These are phyloP conservation scores for Rostrohypoxylon terebratum DNA, from an alignment of 495 filamentous ascomycete species.

Conservation along the genomic window DNA sequence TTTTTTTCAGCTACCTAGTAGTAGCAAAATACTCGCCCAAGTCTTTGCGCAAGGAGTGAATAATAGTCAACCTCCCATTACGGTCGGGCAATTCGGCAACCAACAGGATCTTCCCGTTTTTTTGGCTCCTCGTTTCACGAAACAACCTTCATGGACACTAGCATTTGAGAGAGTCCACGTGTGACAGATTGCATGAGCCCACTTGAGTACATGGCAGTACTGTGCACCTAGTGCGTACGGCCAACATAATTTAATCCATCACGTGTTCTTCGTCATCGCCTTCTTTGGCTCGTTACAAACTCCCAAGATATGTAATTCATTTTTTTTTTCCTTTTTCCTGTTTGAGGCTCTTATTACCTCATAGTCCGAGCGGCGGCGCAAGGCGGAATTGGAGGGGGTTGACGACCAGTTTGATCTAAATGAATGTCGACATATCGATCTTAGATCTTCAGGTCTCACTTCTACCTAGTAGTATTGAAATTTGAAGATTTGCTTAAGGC, in stretches of 20 bases:
- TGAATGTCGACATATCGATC: slow-evolving; percentile 25
- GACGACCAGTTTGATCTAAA: slow-evolving; percentile 13
- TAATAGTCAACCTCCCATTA: background rate
- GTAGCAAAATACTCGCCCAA: background rate
- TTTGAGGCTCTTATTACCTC: slow-evolving; percentile 21
- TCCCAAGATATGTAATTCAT: slow-evolving; percentile 3
- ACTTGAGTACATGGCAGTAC: slow-evolving; percentile 17
- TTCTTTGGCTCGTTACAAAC: slow-evolving; percentile 1
- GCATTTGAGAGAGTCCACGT: slow-evolving; percentile 30
- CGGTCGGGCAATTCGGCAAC: slow-evolving; percentile 21
- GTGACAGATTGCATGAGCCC: slow-evolving; percentile 28
- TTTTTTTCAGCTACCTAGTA: slow-evolving; percentile 43
- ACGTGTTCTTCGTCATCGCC: slow-evolving; percentile 23
- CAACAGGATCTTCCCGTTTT: slow-evolving; percentile 16
- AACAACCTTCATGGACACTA: slow-evolving; percentile 23
- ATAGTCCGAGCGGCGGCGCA: background rate
- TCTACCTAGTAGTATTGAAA: slow-evolving; percentile 10
- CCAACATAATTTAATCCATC: slow-evolving; percentile 8
- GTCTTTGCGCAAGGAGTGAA: slow-evolving; percentile 5
- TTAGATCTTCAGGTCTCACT: slow-evolving; percentile 32
- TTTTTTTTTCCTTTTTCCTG: background rate
- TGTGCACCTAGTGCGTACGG: too few relatives aligned
- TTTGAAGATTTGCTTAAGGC: slow-evolving; percentile 16
- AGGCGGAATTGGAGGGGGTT: slow-evolving; percentile 1
- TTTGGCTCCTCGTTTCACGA: slow-evolving; percentile 34